These are phyloP conservation scores for Phytophthora constricta DNA, from an alignment of 352 stramenopile genomes.

Conservation along the genomic window DNA sequence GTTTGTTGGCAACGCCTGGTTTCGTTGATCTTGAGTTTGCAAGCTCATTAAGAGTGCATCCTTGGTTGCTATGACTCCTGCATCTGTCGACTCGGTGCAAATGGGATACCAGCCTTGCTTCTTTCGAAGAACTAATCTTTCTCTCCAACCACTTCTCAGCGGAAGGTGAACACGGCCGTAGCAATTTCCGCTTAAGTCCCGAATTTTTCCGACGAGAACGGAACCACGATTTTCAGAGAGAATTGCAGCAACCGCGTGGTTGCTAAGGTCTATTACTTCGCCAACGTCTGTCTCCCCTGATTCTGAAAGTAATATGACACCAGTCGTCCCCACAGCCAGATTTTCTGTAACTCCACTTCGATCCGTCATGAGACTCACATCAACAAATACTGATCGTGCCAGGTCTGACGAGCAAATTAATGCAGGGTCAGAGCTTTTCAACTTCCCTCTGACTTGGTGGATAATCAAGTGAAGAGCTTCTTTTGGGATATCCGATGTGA, in stretches of 20 bases:
- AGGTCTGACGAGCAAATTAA: neutral
- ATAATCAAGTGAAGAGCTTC: constrained; percentile 33
- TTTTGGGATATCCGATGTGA: too few species aligned
- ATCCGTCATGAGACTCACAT: constrained; percentile 25
- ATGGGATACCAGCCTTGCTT: constrained; percentile 20
- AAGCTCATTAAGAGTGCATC: constrained; percentile 34
- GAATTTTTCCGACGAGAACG: constrained; percentile 34
- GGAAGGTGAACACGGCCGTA: constrained; percentile 39
- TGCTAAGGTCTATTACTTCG: constrained; percentile 34
- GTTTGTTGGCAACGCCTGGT: neutral
- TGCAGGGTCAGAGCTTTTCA: neutral
- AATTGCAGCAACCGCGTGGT: constrained; percentile 17
- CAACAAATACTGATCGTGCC: constrained; percentile 21
- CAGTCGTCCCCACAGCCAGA: constrained; percentile 17
- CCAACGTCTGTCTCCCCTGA: constrained; percentile 24
- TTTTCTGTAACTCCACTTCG: constrained; percentile 7
- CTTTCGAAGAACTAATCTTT: constrained; percentile 14
- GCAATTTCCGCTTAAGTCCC: constrained; percentile 21
- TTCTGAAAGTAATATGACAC: constrained; percentile 9
- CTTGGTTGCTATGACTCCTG: constrained; percentile 4
- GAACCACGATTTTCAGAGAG: constrained; percentile 6
- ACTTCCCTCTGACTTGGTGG: constrained; percentile 23
- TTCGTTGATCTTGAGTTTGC: constrained; percentile 1
- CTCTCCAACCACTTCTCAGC: constrained; percentile 39
- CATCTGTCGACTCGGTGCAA: constrained; percentile 5